Conservation (phyloP, 2,329 filamentous ascomycete genomes). For the Colletotrichum camelliae region DNA sequence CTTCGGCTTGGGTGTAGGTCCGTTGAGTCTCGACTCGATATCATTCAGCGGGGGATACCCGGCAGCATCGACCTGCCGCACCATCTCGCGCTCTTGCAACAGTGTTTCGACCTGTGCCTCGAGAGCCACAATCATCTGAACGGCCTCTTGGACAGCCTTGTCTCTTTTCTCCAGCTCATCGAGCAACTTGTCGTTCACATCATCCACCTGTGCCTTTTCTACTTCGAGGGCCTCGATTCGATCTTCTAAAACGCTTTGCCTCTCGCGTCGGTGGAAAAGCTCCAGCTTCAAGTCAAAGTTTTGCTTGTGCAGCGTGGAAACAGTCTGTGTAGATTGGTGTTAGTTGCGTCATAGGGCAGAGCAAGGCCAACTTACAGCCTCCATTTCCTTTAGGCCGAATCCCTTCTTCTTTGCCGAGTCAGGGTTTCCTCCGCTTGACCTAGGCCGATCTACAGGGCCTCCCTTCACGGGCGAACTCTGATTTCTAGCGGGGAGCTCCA, state of each 20-base stretch:
- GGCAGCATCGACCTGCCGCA: slow-evolving; percentile 53
- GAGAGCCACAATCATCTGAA: slow-evolving; percentile 70
- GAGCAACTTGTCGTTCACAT: slow-evolving; percentile 64
- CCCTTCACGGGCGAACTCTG: slow-evolving; percentile 46
- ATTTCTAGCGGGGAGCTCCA: slow-evolving; percentile 39
- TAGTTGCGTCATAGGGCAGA: slow-evolving; percentile 4
- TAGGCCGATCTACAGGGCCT: slow-evolving; percentile 40
- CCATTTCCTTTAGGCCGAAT: slow-evolving; percentile 71
- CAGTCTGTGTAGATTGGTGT: slow-evolving; percentile 46
- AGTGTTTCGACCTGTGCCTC: slow-evolving; percentile 65
- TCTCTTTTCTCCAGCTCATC: slow-evolving; percentile 71
- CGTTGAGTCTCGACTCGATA: slow-evolving; percentile 27
- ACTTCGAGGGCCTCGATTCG: slow-evolving; percentile 59
- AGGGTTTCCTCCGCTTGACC: slow-evolving; percentile 44
- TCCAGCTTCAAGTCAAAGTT: slow-evolving; percentile 81
- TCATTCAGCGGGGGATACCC: slow-evolving; percentile 37
- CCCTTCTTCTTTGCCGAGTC: slow-evolving; percentile 54
- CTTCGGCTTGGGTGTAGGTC: slow-evolving; percentile 22
- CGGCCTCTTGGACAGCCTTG: slow-evolving; percentile 73
- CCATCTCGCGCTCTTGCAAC: slow-evolving; percentile 57
- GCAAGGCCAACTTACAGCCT: slow-evolving; percentile 52
- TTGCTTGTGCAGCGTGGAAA: slow-evolving; percentile 74
- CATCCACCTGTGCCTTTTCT: slow-evolving; percentile 58
- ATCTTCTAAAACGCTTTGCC: slow-evolving; percentile 64
- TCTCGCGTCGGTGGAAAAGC: slow-evolving; percentile 71